These are phyloP conservation scores for Rhodotorula kratochvilovae DNA, from an alignment of 768 basidiomycete species.

Conservation along the genomic window DNA sequence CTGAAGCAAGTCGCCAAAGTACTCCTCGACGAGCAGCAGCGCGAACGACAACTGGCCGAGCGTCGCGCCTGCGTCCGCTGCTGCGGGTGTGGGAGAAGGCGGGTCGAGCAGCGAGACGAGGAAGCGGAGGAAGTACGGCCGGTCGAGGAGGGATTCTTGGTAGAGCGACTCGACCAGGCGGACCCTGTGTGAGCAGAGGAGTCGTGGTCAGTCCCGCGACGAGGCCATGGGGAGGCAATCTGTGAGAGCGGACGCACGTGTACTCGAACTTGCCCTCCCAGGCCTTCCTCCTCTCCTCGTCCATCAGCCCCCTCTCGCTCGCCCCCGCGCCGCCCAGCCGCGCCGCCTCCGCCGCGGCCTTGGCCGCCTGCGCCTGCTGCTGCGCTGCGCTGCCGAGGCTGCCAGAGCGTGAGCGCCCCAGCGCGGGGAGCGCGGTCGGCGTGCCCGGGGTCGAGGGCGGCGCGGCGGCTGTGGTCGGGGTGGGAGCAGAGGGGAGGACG, in stretches of 20 bases:
- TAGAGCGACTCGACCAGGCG: constrained; percentile 19
- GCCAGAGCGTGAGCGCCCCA: not conserved
- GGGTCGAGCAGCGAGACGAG: constrained; percentile 25
- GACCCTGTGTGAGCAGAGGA: not conserved
- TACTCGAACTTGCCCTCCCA: constrained; percentile 34
- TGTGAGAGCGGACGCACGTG: constrained; percentile 10
- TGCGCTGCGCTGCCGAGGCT: not conserved
- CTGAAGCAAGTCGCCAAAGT: constrained; percentile 21
- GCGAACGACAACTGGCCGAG: constrained; percentile 24
- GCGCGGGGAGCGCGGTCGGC: not conserved
- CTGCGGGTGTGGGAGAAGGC: not conserved
- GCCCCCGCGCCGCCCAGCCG: not conserved
- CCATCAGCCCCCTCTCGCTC: not conserved
- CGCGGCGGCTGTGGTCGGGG: not conserved
- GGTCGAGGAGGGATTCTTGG: constrained; percentile 24
- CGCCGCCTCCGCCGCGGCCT: constrained; percentile 4
- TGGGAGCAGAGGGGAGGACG: constrained; percentile 10
- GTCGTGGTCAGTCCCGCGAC: not conserved
- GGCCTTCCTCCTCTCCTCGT: constrained; percentile 14
- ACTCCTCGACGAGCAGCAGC: constrained; percentile 28
- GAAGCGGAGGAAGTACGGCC: constrained; percentile 25
- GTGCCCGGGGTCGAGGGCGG: not conserved
- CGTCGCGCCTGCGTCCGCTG: not conserved
- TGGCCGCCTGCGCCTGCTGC: constrained; percentile 2
- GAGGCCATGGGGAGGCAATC: no score